Evolutionary conservation across 2,329 filamentous ascomycete genomes (phyloP).

Genomic region (Calonectria hawksworthii): DNA sequence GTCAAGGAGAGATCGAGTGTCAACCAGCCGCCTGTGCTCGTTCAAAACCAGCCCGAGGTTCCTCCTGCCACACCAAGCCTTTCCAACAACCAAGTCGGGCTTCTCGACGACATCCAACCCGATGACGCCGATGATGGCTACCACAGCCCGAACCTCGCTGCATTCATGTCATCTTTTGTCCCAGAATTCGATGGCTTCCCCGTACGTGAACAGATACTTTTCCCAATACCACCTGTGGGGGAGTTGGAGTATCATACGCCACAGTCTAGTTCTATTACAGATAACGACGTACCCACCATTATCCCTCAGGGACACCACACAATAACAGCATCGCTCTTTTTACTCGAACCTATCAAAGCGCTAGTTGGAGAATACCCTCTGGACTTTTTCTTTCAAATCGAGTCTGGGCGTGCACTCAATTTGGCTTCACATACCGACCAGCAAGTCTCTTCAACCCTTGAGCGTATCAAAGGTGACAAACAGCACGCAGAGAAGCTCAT

Average conservation of each 20-base stretch:
- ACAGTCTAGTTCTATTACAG: neutral
- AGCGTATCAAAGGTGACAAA: neutral
- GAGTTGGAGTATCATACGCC: neutral
- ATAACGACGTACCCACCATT: constrained; percentile 20
- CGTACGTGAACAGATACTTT: neutral
- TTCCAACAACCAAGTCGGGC: neutral
- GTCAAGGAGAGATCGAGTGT: too few relatives aligned
- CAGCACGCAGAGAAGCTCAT: neutral
- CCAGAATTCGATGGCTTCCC: neutral
- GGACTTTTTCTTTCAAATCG: neutral
- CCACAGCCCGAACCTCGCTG: neutral
- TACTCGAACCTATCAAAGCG: constrained; percentile 24
- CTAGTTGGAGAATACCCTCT: neutral
- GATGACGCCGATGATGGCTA: neutral
- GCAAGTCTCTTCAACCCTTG: neutral
- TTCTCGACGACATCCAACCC: neutral
- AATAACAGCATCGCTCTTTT: constrained; percentile 30
- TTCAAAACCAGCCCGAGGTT: too few relatives aligned
- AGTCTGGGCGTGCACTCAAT: neutral
- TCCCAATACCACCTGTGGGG: neutral
- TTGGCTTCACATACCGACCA: neutral
- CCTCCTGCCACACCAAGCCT: neutral
- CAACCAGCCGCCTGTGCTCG: too few relatives aligned
- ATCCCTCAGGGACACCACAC: constrained; percentile 38
- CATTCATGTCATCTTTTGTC: neutral